Base-by-base conservation (phyloP, 2,329 filamentous ascomycete species). In the Aspergillus sojae region DNA sequence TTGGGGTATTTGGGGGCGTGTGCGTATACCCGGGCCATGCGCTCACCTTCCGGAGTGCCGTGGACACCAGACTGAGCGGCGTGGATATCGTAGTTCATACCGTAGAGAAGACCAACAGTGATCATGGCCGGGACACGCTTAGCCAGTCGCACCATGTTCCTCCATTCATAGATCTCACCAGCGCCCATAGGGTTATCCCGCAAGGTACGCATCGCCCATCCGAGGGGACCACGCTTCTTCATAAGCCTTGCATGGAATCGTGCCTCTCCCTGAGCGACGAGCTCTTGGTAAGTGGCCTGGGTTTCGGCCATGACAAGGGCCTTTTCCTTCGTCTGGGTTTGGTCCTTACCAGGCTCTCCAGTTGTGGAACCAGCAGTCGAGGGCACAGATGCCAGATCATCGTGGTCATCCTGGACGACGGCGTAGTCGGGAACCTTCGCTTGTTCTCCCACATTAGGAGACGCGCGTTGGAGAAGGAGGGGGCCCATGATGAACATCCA, bases 61-160 rank as follows among this genome's bases (percentile, higher is more conserved):
- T 82, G 74, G 52, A 92, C 84, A 73, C 91, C 91, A 58, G 83
- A 82, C 81, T 93, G 91, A 5, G 90, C 89, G 56, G 86, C 84
- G 83, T 94, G 91, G 72, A 94, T 94, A 70, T 94, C 91, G 80
- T 94, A 94, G 84, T 94, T 83, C 30, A 90, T 75, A 76, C 92
- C 92, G 75, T 94, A 94, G 58, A 93, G 85, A 19, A 82, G 73
- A 61, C 83, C 90, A 67, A 82, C 83, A 50, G 88, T 83, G 65
- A 91, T 75, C 78, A 85, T 84, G 57, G 92, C 90, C 0, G 91
- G 91, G 10, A 94, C 73, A 26, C 91, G 90, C 78, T 87, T 89
- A 64, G 82, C 32, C 26, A 89, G 64, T 57, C 85, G 84, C 73
- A 84, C 85, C 65, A 93, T 80, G 83, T 94, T 94, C 79, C 88